Evolutionary conservation across 495 filamentous ascomycete genomes (phyloP), one percentile per base, ranked within the genome.

Genomic region (Parmelia sp.): DNA sequence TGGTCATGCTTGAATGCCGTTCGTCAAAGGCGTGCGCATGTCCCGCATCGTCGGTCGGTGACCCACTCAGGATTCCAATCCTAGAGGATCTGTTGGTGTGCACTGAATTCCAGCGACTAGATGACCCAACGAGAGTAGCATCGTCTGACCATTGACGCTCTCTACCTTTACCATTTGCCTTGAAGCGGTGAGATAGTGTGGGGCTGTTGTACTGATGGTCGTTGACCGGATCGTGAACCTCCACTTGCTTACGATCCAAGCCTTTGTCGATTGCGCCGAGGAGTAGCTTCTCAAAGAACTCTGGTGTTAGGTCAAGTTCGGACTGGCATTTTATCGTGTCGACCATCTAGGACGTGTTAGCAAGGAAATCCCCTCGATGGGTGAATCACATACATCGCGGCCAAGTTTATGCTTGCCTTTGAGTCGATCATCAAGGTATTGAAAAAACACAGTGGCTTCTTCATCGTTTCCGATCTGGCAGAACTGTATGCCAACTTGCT

Each of bases 401-500:
- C 8, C 0, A 21, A 33, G 27, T 55, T 21, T 55, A 10, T 55
- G 51, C 33, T 7, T 55, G 29, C 51, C 51, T 55, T 55, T 55
- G 27, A 55, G 29, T 21, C 21, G 40, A 59, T 59, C 57, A 25
- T 59, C 35, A 3, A 59, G 21, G 9, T 17, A 59, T 12, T 59
- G 31, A 33, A 40, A 59, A 10, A 59, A 59, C 14, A 3, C 35
- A 40, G 57, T 59, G 8, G 57, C 57, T 15, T 25, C 57, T n/a
- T 15, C 12, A 21, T 59, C 57, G 27, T 40, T 59, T 44, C 57
- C 57, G 40, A 59, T 39, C 21, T 59, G 57, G 19, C 57, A 59
- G 4, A 55, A 35, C 4, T 55, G 27, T 19, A 21, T 55, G 6
- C 51, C 29, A 33, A 55, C 7, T n/a, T 35, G 51, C 17, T 17